Base-by-base conservation (phyloP, 345 rosid species). In the Laguncularia racemosa region DNA sequence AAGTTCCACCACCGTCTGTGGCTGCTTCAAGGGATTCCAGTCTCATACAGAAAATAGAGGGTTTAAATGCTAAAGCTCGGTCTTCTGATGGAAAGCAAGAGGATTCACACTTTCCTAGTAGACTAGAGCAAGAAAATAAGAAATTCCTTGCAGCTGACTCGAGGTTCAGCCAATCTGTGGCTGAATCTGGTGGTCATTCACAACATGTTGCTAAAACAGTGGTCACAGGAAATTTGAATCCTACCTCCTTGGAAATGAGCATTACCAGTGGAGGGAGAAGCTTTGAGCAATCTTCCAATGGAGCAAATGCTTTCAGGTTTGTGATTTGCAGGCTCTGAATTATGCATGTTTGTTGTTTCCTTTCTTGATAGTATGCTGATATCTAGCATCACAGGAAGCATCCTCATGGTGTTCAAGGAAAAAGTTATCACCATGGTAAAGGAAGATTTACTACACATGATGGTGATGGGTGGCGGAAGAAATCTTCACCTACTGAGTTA, bases 41-140 rank as follows among this genome's bases (percentile, higher is more conserved):
- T 74, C 73, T 88, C 72, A 84, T 95, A 64, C 83, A 80, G 81
- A 88, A 95, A 77, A 85, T 95, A 58, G 89, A 95, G 75, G 81
- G 89, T 60, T 69, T 95, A 68, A 95, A 90, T 76, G 85, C 84
- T 6, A 95, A 84, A 78, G 75, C 79, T 4, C 84, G 91, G 48
- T 81, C 76, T 50, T 67, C 74, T 60, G 95, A 79, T 71, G 82
- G 71, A 55, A 67, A 73, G 50, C 69, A 61, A 59, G 91, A 79
- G 63, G 62, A 59, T 60, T 53, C 71, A 49, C 65, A 74, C 57
- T 60, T 57, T 57, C 64, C 71, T 50, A 52, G 53, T 56, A 69
- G 73, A 67, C 76, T 71, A 51, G 85, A 67, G 64, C 84, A 67
- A 58, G 77, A 73, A 59, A 73, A 68, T 60, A 78, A 33, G 40